These are phyloP conservation scores for Alternaria solani DNA, from an alignment of 2,329 filamentous ascomycete species.

Conservation along the genomic window DNA sequence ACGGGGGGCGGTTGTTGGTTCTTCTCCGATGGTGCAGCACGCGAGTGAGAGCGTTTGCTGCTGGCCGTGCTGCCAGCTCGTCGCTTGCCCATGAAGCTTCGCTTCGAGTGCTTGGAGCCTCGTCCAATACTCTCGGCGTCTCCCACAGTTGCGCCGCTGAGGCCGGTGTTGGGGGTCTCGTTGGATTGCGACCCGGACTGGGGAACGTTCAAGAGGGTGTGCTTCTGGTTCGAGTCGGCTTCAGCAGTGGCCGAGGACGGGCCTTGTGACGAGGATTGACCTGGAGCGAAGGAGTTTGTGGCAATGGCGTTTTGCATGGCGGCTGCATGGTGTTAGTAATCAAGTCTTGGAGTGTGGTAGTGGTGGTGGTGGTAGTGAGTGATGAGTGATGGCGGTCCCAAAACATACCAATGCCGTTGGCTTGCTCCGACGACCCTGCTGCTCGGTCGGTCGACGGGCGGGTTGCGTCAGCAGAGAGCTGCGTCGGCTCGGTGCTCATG, in stretches of 20 bases:
- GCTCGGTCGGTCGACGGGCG: conserved; percentile 43
- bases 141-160: conserved; percentile 56
- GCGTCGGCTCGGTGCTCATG: conserved; percentile 49
- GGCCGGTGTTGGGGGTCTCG: conserved; percentile 50
- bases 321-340: conserved; percentile 7
- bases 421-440: conserved; percentile 32
- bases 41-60: conserved; percentile 55
- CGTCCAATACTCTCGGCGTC: conserved; percentile 56
- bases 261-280: conserved; percentile 37
- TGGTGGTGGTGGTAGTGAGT: neutral
- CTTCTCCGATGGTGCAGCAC: conserved; percentile 52
- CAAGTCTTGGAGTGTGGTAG: neutral
- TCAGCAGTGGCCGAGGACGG: conserved; percentile 32
- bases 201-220: conserved; percentile 49
- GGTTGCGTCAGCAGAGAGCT: conserved; percentile 37
- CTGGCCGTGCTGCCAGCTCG: conserved; percentile 57
- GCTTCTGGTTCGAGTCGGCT: conserved; percentile 46
- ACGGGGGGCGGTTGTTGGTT: conserved; percentile 43
- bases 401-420: conserved; percentile 48
- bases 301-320: conserved; percentile 10
- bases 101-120: conserved; percentile 54
- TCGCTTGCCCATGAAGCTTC: conserved; percentile 56
- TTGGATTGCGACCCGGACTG: conserved; percentile 41
- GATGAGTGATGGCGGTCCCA: neutral
- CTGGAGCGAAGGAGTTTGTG: conserved; percentile 27